These are phyloP conservation scores for Candida koratica DNA, from an alignment of 805 yeast genomes.

Conservation along the genomic window DNA sequence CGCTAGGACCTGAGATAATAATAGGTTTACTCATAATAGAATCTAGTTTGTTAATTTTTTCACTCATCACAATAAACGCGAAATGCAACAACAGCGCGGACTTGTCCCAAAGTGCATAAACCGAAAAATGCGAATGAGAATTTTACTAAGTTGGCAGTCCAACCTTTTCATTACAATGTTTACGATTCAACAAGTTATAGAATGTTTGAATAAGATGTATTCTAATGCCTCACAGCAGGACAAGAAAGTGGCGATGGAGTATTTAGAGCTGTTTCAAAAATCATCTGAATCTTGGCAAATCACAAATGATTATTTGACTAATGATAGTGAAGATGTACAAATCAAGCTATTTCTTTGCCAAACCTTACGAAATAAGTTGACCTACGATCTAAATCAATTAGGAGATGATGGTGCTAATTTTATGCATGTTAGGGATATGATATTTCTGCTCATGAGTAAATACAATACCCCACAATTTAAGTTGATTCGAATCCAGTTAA, in stretches of 20 bases:
- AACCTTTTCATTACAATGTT: slow-evolving; percentile 6
- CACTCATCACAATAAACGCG: slow-evolving; percentile 2
- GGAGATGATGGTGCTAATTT: slow-evolving; percentile 55
- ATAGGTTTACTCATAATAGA: slow-evolving; percentile 60
- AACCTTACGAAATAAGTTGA: slow-evolving; percentile 78
- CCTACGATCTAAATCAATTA: slow-evolving; percentile 79
- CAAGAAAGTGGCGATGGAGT: slow-evolving; percentile 49
- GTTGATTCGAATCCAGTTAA: slow-evolving; percentile 76
- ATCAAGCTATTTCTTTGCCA: slow-evolving; percentile 84
- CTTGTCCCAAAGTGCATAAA: neutral
- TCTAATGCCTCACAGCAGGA: slow-evolving; percentile 40
- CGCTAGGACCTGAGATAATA: slow-evolving; percentile 96
- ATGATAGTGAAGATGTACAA: slow-evolving; percentile 24
- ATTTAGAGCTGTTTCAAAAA: slow-evolving; percentile 78
- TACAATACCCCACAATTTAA: slow-evolving; percentile 38
- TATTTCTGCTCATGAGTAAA: slow-evolving; percentile 53
- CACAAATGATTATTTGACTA: slow-evolving; percentile 51
- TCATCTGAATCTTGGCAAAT: slow-evolving; percentile 77
- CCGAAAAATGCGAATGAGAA: slow-evolving; percentile 5
- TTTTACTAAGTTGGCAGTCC: neutral
- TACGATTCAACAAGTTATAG: slow-evolving; percentile 28
- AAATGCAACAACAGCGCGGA: neutral
- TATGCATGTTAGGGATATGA: slow-evolving; percentile 59
- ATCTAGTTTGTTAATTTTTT: slow-evolving; percentile 1
- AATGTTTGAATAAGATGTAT: slow-evolving; percentile 49